These are phyloP conservation scores for Arthromyces matolae DNA, from an alignment of 768 basidiomycete genomes.

Conservation along the genomic window DNA sequence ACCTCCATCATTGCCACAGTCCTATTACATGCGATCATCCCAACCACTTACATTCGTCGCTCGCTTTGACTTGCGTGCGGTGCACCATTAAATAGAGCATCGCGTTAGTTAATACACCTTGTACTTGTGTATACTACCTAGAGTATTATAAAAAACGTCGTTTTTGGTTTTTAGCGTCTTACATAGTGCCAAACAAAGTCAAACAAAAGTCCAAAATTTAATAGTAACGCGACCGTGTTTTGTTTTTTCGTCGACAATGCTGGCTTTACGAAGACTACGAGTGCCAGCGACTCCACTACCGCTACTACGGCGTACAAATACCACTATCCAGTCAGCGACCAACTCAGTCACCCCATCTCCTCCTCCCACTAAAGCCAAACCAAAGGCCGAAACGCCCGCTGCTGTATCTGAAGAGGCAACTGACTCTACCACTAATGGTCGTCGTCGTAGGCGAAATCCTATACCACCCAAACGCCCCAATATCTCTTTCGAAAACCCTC, in stretches of 20 bases:
- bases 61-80: not conserved
- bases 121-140: slow-evolving; percentile 15
- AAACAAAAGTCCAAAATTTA: slow-evolving; percentile 18
- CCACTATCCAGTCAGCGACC: slow-evolving; percentile 14
- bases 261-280: slow-evolving; percentile 26
- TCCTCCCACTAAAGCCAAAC: slow-evolving; percentile 4
- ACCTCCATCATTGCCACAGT: not conserved
- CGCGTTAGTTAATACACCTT: slow-evolving; percentile 1
- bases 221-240: slow-evolving; percentile 3
- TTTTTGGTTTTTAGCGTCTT: not conserved
- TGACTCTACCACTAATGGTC: slow-evolving; percentile 24
- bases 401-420: slow-evolving; percentile 1
- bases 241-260: slow-evolving; percentile 17
- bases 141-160: slow-evolving; percentile 1
- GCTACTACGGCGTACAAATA: slow-evolving; percentile 21
- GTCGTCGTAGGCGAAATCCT: slow-evolving; percentile 25
- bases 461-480: slow-evolving; percentile 39
- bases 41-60: not conserved
- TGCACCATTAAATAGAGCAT: slow-evolving; percentile 5
- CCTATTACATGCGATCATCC: not conserved
- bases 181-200: slow-evolving; percentile 11
- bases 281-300: slow-evolving; percentile 13
- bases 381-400: not conserved
- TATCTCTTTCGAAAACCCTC: slow-evolving; percentile 49
- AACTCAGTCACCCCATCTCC: slow-evolving; percentile 10